Evolutionary conservation across 331 rosid genomes (phyloP).

Genomic region (Malus hybrid): DNA sequence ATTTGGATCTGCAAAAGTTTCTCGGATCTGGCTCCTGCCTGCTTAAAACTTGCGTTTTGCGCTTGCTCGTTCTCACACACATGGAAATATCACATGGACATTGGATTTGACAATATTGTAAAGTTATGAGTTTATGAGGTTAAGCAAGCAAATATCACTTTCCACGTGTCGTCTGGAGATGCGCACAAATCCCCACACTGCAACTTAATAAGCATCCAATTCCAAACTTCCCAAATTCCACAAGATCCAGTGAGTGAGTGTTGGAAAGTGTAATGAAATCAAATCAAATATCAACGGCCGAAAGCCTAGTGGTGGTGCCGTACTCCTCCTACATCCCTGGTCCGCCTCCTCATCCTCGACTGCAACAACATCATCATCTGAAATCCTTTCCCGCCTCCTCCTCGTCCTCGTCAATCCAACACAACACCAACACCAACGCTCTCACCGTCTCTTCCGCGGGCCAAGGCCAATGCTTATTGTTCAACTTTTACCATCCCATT

Average conservation of each 20-base stretch:
- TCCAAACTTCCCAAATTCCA: background rate
- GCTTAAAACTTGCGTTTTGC: background rate
- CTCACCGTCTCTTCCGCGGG: background rate
- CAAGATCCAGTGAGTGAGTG: background rate
- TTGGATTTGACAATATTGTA: background rate
- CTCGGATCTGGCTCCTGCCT: background rate
- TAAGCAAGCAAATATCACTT: background rate
- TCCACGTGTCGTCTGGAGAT: conserved; percentile 28
- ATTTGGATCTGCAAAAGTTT: background rate
- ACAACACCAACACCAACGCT: background rate
- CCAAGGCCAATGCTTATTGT: background rate
- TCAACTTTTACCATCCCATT: background rate
- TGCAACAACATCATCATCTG: background rate
- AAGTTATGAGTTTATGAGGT: no score
- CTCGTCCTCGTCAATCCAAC: background rate
- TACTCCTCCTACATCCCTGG: background rate
- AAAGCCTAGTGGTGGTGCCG: background rate
- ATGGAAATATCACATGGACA: background rate
- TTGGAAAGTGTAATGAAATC: background rate
- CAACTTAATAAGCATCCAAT: background rate
- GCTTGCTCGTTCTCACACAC: background rate
- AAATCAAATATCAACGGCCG: background rate
- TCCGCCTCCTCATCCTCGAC: background rate
- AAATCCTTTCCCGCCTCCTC: background rate
- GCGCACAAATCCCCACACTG: background rate